Evolutionary conservation across 2,329 filamentous ascomycete species (phyloP), one percentile per base, ranked within the genome.

Genomic region (Colletotrichum abscissum): DNA sequence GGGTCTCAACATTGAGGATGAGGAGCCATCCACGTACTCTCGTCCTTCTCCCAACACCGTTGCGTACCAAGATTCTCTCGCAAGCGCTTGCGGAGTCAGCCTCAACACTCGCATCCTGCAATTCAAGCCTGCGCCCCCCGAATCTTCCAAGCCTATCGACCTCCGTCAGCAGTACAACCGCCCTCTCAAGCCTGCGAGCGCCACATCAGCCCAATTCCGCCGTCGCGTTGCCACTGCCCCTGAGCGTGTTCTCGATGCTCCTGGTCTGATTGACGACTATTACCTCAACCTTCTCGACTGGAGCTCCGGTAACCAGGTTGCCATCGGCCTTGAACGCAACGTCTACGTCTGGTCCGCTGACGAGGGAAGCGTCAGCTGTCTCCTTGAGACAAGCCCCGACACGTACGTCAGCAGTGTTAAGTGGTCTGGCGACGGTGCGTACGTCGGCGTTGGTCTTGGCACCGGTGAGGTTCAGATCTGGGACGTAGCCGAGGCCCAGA

Each of bases 261-360:
- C 97, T 6, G 97, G 96, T 69, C 91, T 99, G 66, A 93, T 98
- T 74, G 97, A 99, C 80, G 97, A 99, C 86, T 99, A 98, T 89
- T 99, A 99, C 84, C 93, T 99, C 78, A 99, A 99, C 88, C 89
- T 99, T 52, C 91, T 99, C 30, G 97, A 99, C 87, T 99, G 97
- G 97, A 98, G 95, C 81, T 97, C 95, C 7, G 93, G 94, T 74
- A 99, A 99, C 88, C 97, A 99, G 84, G 96, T 99, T 67, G 97
- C 97, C 62, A 98, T 99, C 81, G 97, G 96, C 70, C 91, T 99
- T 14, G 97, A 98, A 87, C 95, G 96, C 77, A 97, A 93, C 78
- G 97, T 99, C 78, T 99, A 99, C 80, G 94, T 99, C 78, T 99
- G 97, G 97, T 98, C 97, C 46, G 97, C 97, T 16, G 97, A 98